phyloP scores from a whole-genome alignment of 2,329 filamentous ascomycete species.

The Hypoxylon sp. region DNA sequence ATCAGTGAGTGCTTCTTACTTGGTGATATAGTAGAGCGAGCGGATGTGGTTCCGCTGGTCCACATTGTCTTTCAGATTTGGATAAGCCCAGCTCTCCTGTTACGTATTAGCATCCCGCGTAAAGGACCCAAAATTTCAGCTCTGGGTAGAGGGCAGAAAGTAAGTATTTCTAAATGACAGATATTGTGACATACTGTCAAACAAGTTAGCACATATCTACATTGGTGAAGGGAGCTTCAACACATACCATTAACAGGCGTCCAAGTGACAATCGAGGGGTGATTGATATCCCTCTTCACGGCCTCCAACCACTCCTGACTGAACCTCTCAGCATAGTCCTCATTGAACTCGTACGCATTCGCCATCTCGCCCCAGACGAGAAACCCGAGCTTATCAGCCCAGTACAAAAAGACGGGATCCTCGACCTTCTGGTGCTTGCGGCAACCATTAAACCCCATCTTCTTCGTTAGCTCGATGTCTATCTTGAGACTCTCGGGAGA shows the following conservation, averaged over 20 bases:
- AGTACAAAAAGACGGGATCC: slow-evolving; percentile 71
- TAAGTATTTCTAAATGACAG: neutral
- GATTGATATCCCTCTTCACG: slow-evolving; percentile 73
- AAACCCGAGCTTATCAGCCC: slow-evolving; percentile 71
- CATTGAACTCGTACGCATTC: slow-evolving; percentile 72
- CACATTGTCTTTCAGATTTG: slow-evolving; percentile 65
- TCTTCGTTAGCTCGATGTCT: slow-evolving; percentile 69
- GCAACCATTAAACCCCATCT: slow-evolving; percentile 74
- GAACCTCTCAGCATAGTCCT: slow-evolving; percentile 70
- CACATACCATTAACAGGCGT: slow-evolving; percentile 68
- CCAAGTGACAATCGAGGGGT: slow-evolving; percentile 74
- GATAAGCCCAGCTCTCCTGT: slow-evolving; percentile 70
- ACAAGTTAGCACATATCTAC: slow-evolving; percentile 14
- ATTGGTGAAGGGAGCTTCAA: neutral
- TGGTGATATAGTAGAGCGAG: slow-evolving; percentile 73
- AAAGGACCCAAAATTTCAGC: neutral
- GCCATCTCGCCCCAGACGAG: slow-evolving; percentile 75
- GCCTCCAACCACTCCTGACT: slow-evolving; percentile 74
- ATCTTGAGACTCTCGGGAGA: slow-evolving; percentile 58
- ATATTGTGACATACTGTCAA: slow-evolving; percentile 28
- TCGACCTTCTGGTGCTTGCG: slow-evolving; percentile 75
- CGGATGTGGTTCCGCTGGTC: slow-evolving; percentile 74
- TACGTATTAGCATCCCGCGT: slow-evolving; percentile 17
- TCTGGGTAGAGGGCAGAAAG: neutral
- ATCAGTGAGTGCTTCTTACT: slow-evolving; percentile 55